Base-by-base conservation (phyloP, 2,329 filamentous ascomycete species). In the Geosmithia flava region DNA sequence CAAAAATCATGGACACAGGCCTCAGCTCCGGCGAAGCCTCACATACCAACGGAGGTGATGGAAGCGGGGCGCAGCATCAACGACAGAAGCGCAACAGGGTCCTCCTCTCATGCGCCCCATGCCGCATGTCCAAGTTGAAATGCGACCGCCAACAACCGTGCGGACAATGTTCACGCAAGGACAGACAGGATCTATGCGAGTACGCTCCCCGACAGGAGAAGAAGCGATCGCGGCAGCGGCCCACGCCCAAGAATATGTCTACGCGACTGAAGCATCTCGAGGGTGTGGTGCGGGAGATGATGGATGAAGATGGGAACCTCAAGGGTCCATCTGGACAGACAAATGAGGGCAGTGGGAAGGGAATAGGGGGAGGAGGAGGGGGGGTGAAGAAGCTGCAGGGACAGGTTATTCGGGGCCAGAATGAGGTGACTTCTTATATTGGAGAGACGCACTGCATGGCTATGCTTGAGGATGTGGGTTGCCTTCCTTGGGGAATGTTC, bases 401-500 rank as follows among this genome's bases (percentile, higher is more conserved):
- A 15, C 43, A 46, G 30, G 47, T 49, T n/a, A 39, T 49, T 20
- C 68, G 59, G 70, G 68, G 60, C 74, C 69, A 73, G 19, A 54
- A 59, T 3, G 66, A 68, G 27, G 62, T 54, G 3, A 69, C 68
- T 42, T 75, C 69, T 4, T 80, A 78, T 53, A 69, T 80, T 4
- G 76, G 77, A 1, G 75, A 75, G 3, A 80, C 76, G 43, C 76
- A 80, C 50, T 78, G 75, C 53, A 72, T 78, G 64, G 76, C 76
- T 2, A 78, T 80, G 59, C 60, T 80, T 11, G 73, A 80, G 55
- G 74, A 80, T 63, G 76, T 79, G 54, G 67, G 70, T 61, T 30
- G 19, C 27, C 8, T 16, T 20, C 44, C 19, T 17, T 11, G 5
- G 5, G 23, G n/a, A 20, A 20, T 16, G 13, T n/a, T n/a, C n/a